These are phyloP conservation scores for Tolypocladium album DNA, from an alignment of 2,329 filamentous ascomycete species.

Conservation along the genomic window DNA sequence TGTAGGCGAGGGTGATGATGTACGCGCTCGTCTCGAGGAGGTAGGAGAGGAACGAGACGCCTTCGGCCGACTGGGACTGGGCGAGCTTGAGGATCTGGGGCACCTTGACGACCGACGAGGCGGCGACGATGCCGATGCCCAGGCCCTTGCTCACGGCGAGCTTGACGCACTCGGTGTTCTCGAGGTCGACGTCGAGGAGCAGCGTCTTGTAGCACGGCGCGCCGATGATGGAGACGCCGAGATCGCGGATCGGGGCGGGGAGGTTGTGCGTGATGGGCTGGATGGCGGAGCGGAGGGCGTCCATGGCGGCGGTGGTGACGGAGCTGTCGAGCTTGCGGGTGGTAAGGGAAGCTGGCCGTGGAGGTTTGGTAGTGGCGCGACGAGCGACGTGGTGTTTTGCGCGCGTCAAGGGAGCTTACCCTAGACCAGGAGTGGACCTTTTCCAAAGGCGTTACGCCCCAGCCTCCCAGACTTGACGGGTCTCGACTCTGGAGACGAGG, in stretches of 20 bases:
- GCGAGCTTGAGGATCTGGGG: conserved; percentile 93
- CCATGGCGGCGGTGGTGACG: conserved; percentile 33
- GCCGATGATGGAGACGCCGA: conserved; percentile 72
- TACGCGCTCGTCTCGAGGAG: conserved; percentile 83
- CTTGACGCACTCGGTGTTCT: conserved; percentile 70
- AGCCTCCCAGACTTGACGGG: neutral
- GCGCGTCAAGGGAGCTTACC: neutral
- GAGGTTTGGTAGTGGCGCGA: neutral
- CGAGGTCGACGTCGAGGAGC: conserved; percentile 72
- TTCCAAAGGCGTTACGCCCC: neutral
- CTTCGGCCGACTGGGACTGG: conserved; percentile 66
- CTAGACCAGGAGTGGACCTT: neutral
- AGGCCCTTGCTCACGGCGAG: conserved; percentile 86
- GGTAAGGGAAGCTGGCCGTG: neutral
- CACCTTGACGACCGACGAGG: conserved; percentile 87
- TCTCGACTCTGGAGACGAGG: neutral
- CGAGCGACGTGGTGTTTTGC: neutral
- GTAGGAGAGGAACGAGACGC: conserved; percentile 84
- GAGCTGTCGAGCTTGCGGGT: neutral
- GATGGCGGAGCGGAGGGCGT: conserved; percentile 48
- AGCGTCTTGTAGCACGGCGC: conserved; percentile 75
- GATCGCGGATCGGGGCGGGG: conserved; percentile 62
- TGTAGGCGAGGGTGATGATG: conserved; percentile 86
- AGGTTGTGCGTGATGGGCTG: conserved; percentile 63
- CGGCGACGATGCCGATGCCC: conserved; percentile 85